Base-by-base conservation (phyloP, 2,329 filamentous ascomycete genomes). In the Conoideocrella luteorostrata region DNA sequence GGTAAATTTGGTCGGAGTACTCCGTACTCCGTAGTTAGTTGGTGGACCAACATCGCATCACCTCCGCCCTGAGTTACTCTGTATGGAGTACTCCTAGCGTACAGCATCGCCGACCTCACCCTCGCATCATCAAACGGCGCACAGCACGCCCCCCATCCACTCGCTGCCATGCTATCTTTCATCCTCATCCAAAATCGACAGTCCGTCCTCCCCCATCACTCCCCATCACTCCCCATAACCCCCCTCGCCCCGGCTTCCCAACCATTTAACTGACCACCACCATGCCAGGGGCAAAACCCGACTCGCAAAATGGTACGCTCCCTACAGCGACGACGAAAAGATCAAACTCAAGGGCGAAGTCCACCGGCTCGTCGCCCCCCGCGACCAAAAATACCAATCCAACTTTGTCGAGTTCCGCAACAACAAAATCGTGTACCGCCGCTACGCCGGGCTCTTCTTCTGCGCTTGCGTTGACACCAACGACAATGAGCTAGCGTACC, bases 271-370 rank as follows among this genome's bases (percentile, higher is more conserved):
- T 22, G n/a, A 15, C 17, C 21, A 18, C 7, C 11, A 4, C 13
- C 13, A 4, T 15, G 11, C 10, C 53, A 96, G 91, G 78, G 93
- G 93, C 70, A 98, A 98, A 74, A 98, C 93, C 56, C 86, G 93
- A 57, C 78, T 98, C 52, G 93, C 93, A 52, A 98, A 98, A 72
- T 98, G 91, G 91, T 98, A 98, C 74, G 88, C 86, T 54, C 91
- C 93, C 49, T 98, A 96, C 74, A 94, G 83, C 69, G 93, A 98
- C 74, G 91, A 97, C 66, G 89, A 98, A 66, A 98, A 98, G 74
- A 88, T 98, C 66, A 96, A 95, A 71, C 77, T 98, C 58, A 98
- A 98, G 69, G 93, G 93, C 77, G 93, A 98, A 73, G 87, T 97
- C 57, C 93, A 98, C 75, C 90, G 93, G 50, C 88, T 98, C 55